These are phyloP conservation scores for Trifolium fragiferum DNA, from an alignment of 306 rosid species.

Conservation along the genomic window DNA sequence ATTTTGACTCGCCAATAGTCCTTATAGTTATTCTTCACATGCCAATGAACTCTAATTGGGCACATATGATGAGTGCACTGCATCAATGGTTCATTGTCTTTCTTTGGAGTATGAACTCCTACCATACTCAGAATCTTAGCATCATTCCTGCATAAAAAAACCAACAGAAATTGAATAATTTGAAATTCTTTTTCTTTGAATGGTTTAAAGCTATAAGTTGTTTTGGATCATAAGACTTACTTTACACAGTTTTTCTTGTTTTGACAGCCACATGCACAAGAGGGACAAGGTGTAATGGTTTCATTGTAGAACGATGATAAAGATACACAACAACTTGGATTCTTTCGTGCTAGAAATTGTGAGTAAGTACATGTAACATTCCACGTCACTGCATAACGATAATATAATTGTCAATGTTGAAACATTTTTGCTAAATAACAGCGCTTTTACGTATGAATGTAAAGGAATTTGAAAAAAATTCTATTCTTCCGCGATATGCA, in stretches of 20 bases:
- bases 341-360: constrained; percentile 77
- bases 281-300: constrained; percentile 78
- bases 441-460: neutral
- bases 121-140: constrained; percentile 71
- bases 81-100: constrained; percentile 66
- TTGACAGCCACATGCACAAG: constrained; percentile 89
- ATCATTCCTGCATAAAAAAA: constrained; percentile 56
- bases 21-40: constrained; percentile 77
- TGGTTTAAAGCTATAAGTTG: neutral
- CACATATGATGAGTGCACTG: constrained; percentile 98
- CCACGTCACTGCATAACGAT: constrained; percentile 85
- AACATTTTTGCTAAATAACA: neutral
- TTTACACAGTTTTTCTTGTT: constrained; percentile 73
- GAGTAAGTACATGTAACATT: constrained; percentile 96
- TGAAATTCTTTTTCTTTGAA: neutral
- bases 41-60: constrained; percentile 93
- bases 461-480: neutral
- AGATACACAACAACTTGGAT: constrained; percentile 89
- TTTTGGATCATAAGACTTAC: constrained; percentile 53
- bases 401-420: neutral
- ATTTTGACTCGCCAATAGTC: constrained; percentile 94
- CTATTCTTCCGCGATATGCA: neutral
- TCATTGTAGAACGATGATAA: constrained; percentile 91
- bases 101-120: constrained; percentile 72
- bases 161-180: constrained; percentile 26